phyloP scores from a whole-genome alignment of 1,139 yeast genomes.

The Taiozyma sp. region DNA sequence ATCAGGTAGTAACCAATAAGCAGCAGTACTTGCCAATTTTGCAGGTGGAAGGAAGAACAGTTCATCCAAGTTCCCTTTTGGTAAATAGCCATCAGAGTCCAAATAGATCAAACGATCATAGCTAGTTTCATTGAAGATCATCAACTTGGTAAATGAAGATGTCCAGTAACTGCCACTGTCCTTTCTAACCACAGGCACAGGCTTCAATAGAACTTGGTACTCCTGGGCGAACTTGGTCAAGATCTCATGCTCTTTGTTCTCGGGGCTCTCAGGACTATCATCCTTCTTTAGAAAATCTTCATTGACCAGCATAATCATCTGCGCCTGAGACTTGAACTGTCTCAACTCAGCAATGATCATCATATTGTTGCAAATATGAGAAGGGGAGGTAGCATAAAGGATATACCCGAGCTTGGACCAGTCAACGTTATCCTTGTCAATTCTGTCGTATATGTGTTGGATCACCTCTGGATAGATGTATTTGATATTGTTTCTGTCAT shows the following conservation, averaged over 20 bases:
- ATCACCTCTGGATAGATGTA: conserved; percentile 11
- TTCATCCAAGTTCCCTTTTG: conserved; percentile 36
- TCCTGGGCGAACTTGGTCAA: conserved; percentile 13
- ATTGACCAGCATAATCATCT: conserved; percentile 32
- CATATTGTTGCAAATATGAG: conserved; percentile 38
- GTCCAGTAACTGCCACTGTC: conserved; percentile 35
- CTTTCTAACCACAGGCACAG: conserved; percentile 15
- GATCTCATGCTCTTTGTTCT: neutral
- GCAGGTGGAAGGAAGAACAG: conserved; percentile 38
- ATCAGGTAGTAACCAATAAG: conserved; percentile 21
- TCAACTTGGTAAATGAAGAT: conserved; percentile 48
- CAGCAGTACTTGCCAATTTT: conserved; percentile 28
- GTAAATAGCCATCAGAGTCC: conserved; percentile 32
- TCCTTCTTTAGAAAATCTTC: conserved; percentile 15
- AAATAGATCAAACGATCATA: conserved; percentile 39
- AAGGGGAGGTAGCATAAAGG: conserved; percentile 38
- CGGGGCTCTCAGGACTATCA: neutral
- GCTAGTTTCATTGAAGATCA: conserved; percentile 42
- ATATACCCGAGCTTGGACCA: conserved; percentile 39
- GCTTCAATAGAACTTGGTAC: conserved; percentile 21
- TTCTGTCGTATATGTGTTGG: conserved; percentile 8
- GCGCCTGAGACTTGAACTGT: conserved; percentile 30
- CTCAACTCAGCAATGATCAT: conserved; percentile 34
- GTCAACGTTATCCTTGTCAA: conserved; percentile 16
- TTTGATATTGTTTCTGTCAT: conserved; percentile 7